Conservation (phyloP, 2,329 filamentous ascomycete species). For the Cryphonectria naterciae region DNA sequence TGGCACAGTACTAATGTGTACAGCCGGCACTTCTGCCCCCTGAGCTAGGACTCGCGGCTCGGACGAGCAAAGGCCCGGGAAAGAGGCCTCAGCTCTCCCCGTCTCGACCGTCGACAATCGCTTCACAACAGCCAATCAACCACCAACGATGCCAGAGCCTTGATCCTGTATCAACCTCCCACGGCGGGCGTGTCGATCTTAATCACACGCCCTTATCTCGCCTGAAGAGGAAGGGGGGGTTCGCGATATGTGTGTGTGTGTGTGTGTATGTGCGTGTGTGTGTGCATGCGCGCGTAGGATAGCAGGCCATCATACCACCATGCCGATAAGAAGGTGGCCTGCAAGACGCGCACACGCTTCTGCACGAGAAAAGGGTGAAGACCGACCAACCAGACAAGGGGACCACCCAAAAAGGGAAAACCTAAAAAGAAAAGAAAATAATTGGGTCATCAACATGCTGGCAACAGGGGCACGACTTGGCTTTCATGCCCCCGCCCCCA, state of each 20-base stretch:
- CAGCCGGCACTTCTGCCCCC: neutral
- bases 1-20: neutral
- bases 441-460: neutral
- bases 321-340: neutral
- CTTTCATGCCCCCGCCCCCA: neutral
- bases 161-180: neutral
- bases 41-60: neutral
- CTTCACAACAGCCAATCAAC: neutral
- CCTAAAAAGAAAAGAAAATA: neutral
- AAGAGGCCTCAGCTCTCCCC: neutral
- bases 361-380: slow-evolving; percentile 9
- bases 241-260: neutral
- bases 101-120: neutral
- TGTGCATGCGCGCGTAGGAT: neutral
- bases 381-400: neutral
- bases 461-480: slow-evolving; percentile 3
- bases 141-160: neutral
- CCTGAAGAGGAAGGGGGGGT: neutral
- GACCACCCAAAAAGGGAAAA: neutral
- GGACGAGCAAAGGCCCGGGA: neutral
- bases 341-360: slow-evolving; percentile 3
- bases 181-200: slow-evolving; percentile 19
- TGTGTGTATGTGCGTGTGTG: neutral
- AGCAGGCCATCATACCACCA: neutral
- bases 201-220: slow-evolving; percentile 21